Conservation (phyloP, 2,329 filamentous ascomycete genomes). For the Microdochium bolleyi region DNA sequence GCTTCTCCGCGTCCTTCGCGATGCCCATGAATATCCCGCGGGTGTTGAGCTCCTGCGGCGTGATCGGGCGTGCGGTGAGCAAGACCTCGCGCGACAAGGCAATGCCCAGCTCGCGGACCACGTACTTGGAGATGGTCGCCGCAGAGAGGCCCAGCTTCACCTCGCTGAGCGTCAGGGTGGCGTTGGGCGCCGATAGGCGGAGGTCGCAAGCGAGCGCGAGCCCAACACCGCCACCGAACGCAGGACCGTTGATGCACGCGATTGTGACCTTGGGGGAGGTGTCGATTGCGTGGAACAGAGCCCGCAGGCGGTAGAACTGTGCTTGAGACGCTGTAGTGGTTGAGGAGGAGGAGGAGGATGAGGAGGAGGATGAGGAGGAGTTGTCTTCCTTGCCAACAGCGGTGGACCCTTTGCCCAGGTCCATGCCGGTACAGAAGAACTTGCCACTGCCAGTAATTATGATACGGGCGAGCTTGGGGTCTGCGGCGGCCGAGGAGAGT, state of each 20-base stretch:
- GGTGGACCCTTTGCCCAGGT: slow-evolving; percentile 15
- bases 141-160: slow-evolving; percentile 28
- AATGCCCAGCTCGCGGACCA: slow-evolving; percentile 28
- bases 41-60: slow-evolving; percentile 14
- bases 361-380: neutral
- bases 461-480: slow-evolving; percentile 23
- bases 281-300: slow-evolving; percentile 26
- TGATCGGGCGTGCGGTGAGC: slow-evolving; percentile 19
- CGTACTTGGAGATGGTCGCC: slow-evolving; percentile 28
- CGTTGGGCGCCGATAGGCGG: slow-evolving; percentile 12
- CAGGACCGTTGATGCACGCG: slow-evolving; percentile 30
- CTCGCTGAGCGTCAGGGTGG: slow-evolving; percentile 26
- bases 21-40: neutral
- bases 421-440: slow-evolving; percentile 33
- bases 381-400: neutral
- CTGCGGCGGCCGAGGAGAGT: slow-evolving; percentile 13
- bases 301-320: slow-evolving; percentile 11
- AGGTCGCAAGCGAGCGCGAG: slow-evolving; percentile 33
- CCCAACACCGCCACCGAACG: slow-evolving; percentile 33
- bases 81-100: slow-evolving; percentile 27
- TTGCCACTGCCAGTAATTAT: slow-evolving; percentile 24
- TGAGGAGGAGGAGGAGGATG: too few relatives aligned
- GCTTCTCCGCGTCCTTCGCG: slow-evolving; percentile 11
- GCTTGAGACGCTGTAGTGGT: too few relatives aligned
- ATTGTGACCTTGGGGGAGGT: slow-evolving; percentile 29